Base-by-base conservation (phyloP, 176 grass and related monocot genomes). In the Otatea glauca region DNA sequence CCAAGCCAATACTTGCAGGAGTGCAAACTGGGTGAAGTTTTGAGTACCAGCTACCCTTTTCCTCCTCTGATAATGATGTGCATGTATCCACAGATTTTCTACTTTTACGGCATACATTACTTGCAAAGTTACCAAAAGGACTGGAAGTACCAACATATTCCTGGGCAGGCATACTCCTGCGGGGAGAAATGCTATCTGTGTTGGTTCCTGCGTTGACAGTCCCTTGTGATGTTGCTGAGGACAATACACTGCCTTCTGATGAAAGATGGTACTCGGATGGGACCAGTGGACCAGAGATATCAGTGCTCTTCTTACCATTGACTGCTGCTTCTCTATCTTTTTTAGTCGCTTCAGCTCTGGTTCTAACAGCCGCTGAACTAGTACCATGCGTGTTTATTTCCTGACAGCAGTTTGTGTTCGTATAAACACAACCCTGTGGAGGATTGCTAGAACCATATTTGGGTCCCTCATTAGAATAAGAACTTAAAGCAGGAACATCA, bases 11-110 rank as follows among this genome's bases (percentile, higher is more conserved):
- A 23, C 41, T 86, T 39, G 84, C 79, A 11, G 54, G 85, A 65
- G 81, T 83, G 55, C 18, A 51, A 42, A 62, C 27, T 72, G 87
- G 81, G 53, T 78, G 23, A 72, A 23, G 32, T 67, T 88, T 86
- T 62, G 86, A 62, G n/a, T 70, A 70, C 80, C 79, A 86, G 68
- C 72, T 86, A 83, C 77, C 70, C 59, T 88, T 39, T 4, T 84
- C 81, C 60, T 88, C 68, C 34, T 49, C 43, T 72, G 84, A 90
- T 55, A 50, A 74, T 81, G 86, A 2, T 25, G 14, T 44, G 62
- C 62, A 85, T 84, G 51, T 69, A 81, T 81, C 70, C 21, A 78
- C 49, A 50, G 44, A 43, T 58, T 86, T 85, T 20, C 34, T 87
- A 86, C 38, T 85, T 56, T 51, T 58, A 74, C 70, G 38, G 50